Base-by-base conservation (phyloP, 371 early-diverging fungal genomes). In the Rhizopus delemar region DNA sequence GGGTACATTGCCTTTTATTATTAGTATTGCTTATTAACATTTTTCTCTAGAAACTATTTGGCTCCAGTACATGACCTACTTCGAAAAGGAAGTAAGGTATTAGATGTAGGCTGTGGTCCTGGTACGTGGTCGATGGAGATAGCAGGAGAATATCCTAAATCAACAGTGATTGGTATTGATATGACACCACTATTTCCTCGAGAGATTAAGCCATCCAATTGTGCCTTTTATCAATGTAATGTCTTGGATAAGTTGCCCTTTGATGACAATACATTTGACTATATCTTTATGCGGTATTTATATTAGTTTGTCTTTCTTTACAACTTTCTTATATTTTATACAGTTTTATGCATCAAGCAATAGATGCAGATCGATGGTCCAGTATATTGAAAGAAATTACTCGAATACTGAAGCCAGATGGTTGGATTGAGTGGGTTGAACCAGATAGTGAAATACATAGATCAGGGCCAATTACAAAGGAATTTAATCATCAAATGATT, bases 61-160 rank as follows among this genome's bases (percentile, higher is more conserved):
- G 76, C 81, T 35, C 81, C 81, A 33, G 78, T 81, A 29, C 76
- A 63, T 48, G 81, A 81, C 36, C 38, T 68, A 3, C 53, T 80
- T 33, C 68, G 80, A 34, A 74, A 76, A 48, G 80, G 80, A 1
- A 75, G 65, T n/a, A 66, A 65, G 7, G 73, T 80, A 3, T 59
- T 80, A 13, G 80, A 80, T 60, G 74, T 83, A 22, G 86, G 83
- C 1, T 83, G 83, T 55, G 86, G 86, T 5, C 69, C 74, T 13
- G 86, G 86, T 1, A 59, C 80, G 3, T 85, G 86, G 86, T 72
- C 81, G 31, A 81, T 77, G 77, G 84, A 81, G 41, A 82, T 83
- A 61, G 82, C 84, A 41, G 74, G 77, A 46, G 81, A 82, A 54
- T 82, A 82, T 50, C 84, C 84, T 4, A 70, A 78, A 52, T 80